Base-by-base conservation (phyloP, 768 basidiomycete species). In the Naganishia kalamii region DNA sequence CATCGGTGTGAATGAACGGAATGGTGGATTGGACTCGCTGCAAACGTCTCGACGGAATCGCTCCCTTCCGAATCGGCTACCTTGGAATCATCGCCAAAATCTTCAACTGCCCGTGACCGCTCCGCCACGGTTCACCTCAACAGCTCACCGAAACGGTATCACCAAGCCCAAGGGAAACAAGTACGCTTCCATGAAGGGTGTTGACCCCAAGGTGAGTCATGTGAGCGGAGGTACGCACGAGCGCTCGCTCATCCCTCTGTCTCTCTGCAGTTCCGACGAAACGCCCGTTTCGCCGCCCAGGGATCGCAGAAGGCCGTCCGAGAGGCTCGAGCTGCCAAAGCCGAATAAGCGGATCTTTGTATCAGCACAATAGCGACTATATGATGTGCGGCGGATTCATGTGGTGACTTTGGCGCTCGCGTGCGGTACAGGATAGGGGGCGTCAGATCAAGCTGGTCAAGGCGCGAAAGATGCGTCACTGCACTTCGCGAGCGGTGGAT, bases 111-210 rank as follows among this genome's bases (percentile, higher is more conserved):
- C n/a, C n/a, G n/a, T n/a, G n/a, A n/a, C n/a, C n/a, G n/a, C n/a
- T n/a, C n/a, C n/a, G n/a, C n/a, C n/a, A n/a, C n/a, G n/a, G n/a
- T n/a, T n/a, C n/a, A n/a, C n/a, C n/a, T n/a, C n/a, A 65, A 64
- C 66, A 77, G 76, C 94, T 70, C 94, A 98, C 84, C 85, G 89
- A 70, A 98, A 98, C 83, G 94, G 93, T 76, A 94, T 97, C 83
- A 91, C 88, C 82, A 85, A 83, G 79, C 88, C 90, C 60, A 81
- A 83, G 79, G 83, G 84, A 65, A 82, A 85, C 77, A 84, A 86
- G 74, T 85, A 88, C 71, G 84, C 87, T 71, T 92, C 89, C 40
- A 74, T 89, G 83, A 91, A 86, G 82, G 93, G 92, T 85, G 94
- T 97, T 67, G 77, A 78, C 70, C 75, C 77, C 68, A 78, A 78